These are phyloP conservation scores for Penicillium riverlandense DNA, from an alignment of 495 filamentous ascomycete species.

Conservation along the genomic window DNA sequence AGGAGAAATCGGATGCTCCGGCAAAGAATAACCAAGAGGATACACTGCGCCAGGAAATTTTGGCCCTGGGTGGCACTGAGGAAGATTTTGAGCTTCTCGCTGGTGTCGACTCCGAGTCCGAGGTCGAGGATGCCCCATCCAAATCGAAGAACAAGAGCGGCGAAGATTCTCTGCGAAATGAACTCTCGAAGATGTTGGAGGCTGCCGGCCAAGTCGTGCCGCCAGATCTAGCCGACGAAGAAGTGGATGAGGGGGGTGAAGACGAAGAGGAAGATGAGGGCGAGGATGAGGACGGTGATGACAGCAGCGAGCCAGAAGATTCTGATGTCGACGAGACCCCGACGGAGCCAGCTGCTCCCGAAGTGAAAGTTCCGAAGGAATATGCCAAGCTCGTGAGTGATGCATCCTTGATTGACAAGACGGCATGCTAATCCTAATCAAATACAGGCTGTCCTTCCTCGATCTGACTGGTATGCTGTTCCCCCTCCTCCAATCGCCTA, in stretches of 20 bases:
- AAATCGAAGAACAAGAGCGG: slow-evolving; percentile 19
- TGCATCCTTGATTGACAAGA: not conserved
- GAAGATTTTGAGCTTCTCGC: slow-evolving; percentile 64
- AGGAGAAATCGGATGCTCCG: slow-evolving; percentile 10
- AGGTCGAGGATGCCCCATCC: slow-evolving; percentile 38
- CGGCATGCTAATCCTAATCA: slow-evolving; percentile 11
- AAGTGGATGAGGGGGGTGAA: slow-evolving; percentile 30
- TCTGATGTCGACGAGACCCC: slow-evolving; percentile 10
- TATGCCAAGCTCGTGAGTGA: slow-evolving; percentile 35
- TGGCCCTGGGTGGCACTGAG: slow-evolving; percentile 69
- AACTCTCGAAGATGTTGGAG: slow-evolving; percentile 36
- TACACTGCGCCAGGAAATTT: slow-evolving; percentile 60
- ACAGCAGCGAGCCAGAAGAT: slow-evolving; percentile 14
- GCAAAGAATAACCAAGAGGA: slow-evolving; percentile 22
- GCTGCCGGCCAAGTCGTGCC: slow-evolving; percentile 37
- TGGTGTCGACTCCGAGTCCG: slow-evolving; percentile 53
- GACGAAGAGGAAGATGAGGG: slow-evolving; percentile 21
- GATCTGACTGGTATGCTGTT: slow-evolving; percentile 78
- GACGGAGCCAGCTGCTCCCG: slow-evolving; percentile 7
- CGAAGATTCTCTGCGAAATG: slow-evolving; percentile 33
- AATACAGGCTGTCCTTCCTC: slow-evolving; percentile 60
- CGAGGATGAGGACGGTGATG: slow-evolving; percentile 33
- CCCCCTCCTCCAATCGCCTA: slow-evolving; percentile 49
- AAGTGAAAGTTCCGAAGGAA: slow-evolving; percentile 29
- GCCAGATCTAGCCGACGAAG: slow-evolving; percentile 35